phyloP scores from a whole-genome alignment of 306 rosid species.

The Prunus salicina region DNA sequence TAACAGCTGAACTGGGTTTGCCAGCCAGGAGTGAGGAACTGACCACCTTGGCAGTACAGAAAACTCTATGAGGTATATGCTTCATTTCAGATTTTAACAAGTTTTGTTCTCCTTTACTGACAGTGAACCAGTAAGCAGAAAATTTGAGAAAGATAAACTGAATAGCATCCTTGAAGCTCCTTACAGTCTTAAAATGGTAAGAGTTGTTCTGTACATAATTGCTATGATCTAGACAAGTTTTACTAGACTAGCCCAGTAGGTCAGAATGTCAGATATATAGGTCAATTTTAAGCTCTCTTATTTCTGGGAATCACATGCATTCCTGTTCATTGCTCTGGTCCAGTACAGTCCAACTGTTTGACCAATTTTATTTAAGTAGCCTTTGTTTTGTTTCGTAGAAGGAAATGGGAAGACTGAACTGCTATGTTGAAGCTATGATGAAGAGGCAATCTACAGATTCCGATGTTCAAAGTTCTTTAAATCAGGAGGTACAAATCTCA shows the following conservation, averaged over 20 bases:
- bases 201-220: background rate
- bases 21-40: background rate
- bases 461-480: conserved; percentile 62
- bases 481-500: conserved; percentile 58
- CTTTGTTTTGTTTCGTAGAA: conserved; percentile 27
- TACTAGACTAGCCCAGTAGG: background rate
- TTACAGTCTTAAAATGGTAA: conserved; percentile 42
- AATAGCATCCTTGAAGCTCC: conserved; percentile 37
- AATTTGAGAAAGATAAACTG: conserved; percentile 43
- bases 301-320: background rate
- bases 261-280: background rate
- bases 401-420: conserved; percentile 33
- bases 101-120: conserved; percentile 11
- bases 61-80: background rate
- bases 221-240: background rate
- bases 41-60: background rate
- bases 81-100: conserved; percentile 7
- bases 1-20: conserved; percentile 3
- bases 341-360: background rate
- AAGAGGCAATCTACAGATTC: conserved; percentile 38
- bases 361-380: background rate
- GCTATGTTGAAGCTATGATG: conserved; percentile 53
- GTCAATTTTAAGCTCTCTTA: background rate
- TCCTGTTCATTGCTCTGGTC: background rate
- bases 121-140: conserved; percentile 59